Percentiles rank a stretch among this genome's conserved stretches.
Evolutionary conservation across 2,329 filamentous ascomycete genomes (phyloP).

Genomic region (Calycina herbarum): DNA sequence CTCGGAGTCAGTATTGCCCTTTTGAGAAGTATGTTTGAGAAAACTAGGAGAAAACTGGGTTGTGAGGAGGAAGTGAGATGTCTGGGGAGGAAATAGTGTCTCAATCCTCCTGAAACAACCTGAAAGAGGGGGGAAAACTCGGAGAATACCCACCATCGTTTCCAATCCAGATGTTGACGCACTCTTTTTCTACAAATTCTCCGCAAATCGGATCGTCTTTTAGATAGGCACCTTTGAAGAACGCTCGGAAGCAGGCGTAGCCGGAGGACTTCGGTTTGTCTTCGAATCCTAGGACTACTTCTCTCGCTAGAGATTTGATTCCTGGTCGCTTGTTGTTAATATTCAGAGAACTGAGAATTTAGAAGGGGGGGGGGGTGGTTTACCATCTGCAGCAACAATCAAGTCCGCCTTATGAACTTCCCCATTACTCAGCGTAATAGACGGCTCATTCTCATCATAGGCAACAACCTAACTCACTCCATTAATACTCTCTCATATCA

Average conservation of each 20-base stretch:
- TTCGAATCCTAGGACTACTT: constrained; percentile 52
- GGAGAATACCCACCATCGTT: constrained; percentile 31
- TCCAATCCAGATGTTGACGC: constrained; percentile 48
- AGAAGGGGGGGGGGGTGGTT: not conserved
- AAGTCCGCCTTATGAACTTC: constrained; percentile 46
- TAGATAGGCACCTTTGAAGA: constrained; percentile 42
- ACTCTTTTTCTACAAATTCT: constrained; percentile 45
- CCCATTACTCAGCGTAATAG: constrained; percentile 40
- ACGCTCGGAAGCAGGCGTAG: constrained; percentile 54
- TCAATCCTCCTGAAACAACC: no score
- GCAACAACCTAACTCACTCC: constrained; percentile 36
- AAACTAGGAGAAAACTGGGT: no score
- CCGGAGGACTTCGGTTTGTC: constrained; percentile 54
- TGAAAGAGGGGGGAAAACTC: no score
- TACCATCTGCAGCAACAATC: constrained; percentile 51
- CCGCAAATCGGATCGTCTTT: constrained; percentile 40
- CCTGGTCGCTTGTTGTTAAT: constrained; percentile 30
- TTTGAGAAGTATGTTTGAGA: no score
- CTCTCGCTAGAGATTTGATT: constrained; percentile 51
- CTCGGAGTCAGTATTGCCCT: no score
- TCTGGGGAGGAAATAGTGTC: no score
- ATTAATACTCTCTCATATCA: constrained; percentile 5
- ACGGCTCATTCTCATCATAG: constrained; percentile 41
- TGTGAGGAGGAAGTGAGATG: no score
- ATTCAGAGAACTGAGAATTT: not conserved